Percentiles rank a stretch among this genome's conserved stretches.
Conservation (phyloP, 805 yeast genomes). For the Wickerhamomyces mucosus region DNA sequence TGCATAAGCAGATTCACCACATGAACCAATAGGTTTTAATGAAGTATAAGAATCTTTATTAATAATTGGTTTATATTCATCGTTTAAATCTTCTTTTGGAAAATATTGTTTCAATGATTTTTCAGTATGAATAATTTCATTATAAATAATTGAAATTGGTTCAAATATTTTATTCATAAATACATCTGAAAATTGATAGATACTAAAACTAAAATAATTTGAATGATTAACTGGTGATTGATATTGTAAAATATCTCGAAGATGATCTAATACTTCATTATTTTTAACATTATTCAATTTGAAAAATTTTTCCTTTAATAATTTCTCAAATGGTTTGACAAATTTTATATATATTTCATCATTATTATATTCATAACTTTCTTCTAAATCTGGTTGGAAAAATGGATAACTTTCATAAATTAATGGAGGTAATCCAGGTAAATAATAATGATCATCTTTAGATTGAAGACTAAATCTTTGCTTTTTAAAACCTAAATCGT, state of each 20-base stretch:
- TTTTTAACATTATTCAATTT: not conserved
- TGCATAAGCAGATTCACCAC: constrained; percentile 13
- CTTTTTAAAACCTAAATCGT: constrained; percentile 12
- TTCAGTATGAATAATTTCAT: constrained; percentile 3
- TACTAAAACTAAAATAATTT: constrained; percentile 8
- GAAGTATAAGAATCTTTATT: constrained; percentile 6
- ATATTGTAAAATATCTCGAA: constrained; percentile 6
- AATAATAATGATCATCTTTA: constrained; percentile 10
- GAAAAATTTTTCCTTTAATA: constrained; percentile 2
- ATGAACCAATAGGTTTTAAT: constrained; percentile 18
- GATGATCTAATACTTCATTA: constrained; percentile 3
- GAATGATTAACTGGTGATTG: constrained; percentile 9
- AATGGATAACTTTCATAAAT: constrained; percentile 18
- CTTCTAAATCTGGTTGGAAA: constrained; percentile 11
- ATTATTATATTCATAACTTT: constrained; percentile 10
- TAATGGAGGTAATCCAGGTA: constrained; percentile 16
- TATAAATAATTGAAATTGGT: constrained; percentile 5
- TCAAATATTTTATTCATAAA: constrained; percentile 7
- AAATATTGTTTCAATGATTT: constrained; percentile 8
- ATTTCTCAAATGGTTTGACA: constrained; percentile 8
- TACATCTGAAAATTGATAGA: constrained; percentile 10
- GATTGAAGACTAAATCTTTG: constrained; percentile 5
- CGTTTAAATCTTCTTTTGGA: constrained; percentile 7
- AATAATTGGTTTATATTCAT: constrained; percentile 8
- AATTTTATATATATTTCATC: constrained; percentile 8